A percentile compares a stretch with the other conserved stretches of the same genome.
Evolutionary conservation across 2,329 filamentous ascomycete genomes (phyloP).

Genomic region (Macrophomina phaseolina): DNA sequence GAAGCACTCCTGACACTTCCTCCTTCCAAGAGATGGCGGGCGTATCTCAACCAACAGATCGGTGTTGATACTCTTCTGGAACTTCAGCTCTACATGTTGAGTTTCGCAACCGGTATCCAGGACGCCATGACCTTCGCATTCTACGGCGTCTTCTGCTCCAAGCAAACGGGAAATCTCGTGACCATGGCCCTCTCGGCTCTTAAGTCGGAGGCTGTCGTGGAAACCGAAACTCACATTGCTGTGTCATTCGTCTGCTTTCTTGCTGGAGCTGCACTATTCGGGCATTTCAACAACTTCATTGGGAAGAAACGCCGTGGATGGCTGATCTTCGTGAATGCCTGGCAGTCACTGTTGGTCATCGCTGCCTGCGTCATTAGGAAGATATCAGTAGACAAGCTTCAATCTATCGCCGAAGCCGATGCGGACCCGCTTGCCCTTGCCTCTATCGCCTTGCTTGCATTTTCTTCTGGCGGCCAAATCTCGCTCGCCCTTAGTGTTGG

Average conservation of each 20-base stretch:
- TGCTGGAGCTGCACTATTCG: slow-evolving; percentile 34
- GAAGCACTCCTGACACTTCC: slow-evolving; percentile 20
- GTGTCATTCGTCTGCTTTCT: slow-evolving; percentile 35
- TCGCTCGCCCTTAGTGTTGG: slow-evolving; percentile 33
- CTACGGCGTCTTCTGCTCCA: slow-evolving; percentile 37
- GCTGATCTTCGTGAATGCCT: slow-evolving; percentile 33
- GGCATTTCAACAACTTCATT: slow-evolving; percentile 34
- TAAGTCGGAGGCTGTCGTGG: slow-evolving; percentile 4
- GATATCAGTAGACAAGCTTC: slow-evolving; percentile 27
- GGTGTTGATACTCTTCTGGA: slow-evolving; percentile 33
- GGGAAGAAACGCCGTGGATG: slow-evolving; percentile 35
- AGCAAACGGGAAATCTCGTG: slow-evolving; percentile 35
- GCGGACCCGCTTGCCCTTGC: slow-evolving; percentile 29
- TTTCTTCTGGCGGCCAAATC: slow-evolving; percentile 35
- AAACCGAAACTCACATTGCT: slow-evolving; percentile 32
- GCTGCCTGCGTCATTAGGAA: slow-evolving; percentile 35
- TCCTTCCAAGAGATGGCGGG: slow-evolving; percentile 5
- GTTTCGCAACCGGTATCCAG: slow-evolving; percentile 35
- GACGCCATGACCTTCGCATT: slow-evolving; percentile 38
- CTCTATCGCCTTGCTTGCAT: slow-evolving; percentile 32
- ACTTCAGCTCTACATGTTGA: slow-evolving; percentile 36
- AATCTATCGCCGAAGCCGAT: neutral
- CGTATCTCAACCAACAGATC: slow-evolving; percentile 33
- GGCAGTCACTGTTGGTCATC: slow-evolving; percentile 34
- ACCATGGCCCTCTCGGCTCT: slow-evolving; percentile 27